Evolutionary conservation across 2,329 filamentous ascomycete genomes (phyloP).

Genomic region (Exophiala aquamarina): DNA sequence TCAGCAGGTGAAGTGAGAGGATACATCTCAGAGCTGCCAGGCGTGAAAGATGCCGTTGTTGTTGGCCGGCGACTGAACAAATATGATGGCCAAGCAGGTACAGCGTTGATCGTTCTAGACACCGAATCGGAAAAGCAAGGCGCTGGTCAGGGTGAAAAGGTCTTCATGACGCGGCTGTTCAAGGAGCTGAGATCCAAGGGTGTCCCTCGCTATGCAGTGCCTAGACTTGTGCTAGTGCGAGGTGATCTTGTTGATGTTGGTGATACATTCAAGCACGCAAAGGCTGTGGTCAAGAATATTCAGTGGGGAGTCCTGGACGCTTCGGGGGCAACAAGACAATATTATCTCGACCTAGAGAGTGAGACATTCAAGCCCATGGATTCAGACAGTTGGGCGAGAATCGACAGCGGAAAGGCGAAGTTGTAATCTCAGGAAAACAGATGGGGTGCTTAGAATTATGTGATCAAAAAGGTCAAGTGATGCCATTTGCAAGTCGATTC

Average conservation of each 20-base stretch:
- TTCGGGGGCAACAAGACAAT: constrained; percentile 30
- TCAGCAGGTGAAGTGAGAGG: constrained; percentile 78
- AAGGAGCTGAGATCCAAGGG: constrained; percentile 42
- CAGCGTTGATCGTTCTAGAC: constrained; percentile 46
- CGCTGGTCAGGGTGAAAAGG: constrained; percentile 22
- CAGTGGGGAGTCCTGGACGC: constrained; percentile 39
- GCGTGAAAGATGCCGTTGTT: constrained; percentile 75
- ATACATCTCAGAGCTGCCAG: constrained; percentile 64
- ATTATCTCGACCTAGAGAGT: constrained; percentile 42
- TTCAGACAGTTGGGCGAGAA: constrained; percentile 39
- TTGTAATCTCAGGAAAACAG: constrained; percentile 28
- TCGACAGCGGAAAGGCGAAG: constrained; percentile 46
- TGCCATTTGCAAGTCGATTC: no score
- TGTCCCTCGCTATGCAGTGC: constrained; percentile 47
- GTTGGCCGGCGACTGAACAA: constrained; percentile 60
- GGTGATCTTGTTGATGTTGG: constrained; percentile 46
- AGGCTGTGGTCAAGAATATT: constrained; percentile 44
- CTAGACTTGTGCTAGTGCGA: constrained; percentile 47
- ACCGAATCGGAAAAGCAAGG: constrained; percentile 26
- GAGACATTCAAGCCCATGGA: constrained; percentile 41
- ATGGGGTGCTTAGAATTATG: no score
- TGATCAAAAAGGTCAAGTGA: no score
- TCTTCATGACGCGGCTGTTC: constrained; percentile 42
- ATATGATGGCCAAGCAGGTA: constrained; percentile 51
- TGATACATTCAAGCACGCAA: constrained; percentile 53